Percentiles rank a stretch among this genome's conserved stretches.
Evolutionary conservation across 192 early-diverging fungal genomes (phyloP).

Genomic region (Gryganskiella cystojenkinii): DNA sequence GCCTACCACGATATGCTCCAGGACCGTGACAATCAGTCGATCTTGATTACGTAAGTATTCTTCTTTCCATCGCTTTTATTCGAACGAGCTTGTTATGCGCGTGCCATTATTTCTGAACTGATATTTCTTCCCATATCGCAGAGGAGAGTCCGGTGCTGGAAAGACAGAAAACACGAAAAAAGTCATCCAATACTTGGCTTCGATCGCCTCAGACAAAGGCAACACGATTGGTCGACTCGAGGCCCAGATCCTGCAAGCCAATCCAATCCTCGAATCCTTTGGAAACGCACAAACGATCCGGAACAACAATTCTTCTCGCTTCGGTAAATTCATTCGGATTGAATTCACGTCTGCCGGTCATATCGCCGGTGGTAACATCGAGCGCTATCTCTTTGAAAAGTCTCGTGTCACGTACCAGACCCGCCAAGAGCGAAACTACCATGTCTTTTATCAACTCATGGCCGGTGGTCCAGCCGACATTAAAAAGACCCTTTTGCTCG

Average conservation of each 20-base stretch:
- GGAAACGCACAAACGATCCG: constrained; percentile 99
- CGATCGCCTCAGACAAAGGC: constrained; percentile 77
- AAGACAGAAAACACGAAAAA: constrained; percentile 99
- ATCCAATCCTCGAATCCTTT: constrained; percentile 97
- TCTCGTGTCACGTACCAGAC: constrained; percentile 95
- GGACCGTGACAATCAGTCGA: constrained; percentile 94
- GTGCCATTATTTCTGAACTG: neutral
- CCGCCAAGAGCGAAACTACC: constrained; percentile 93
- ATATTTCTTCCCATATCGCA: constrained; percentile 29
- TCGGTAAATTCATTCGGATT: constrained; percentile 99
- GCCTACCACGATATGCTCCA: constrained; percentile 97
- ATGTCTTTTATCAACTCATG: constrained; percentile 98
- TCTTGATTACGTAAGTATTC: constrained; percentile 89
- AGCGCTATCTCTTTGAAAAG: constrained; percentile 97
- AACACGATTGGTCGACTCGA: constrained; percentile 75
- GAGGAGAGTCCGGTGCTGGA: constrained; percentile 98
- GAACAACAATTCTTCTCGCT: constrained; percentile 99
- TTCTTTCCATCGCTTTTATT: neutral
- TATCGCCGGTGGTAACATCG: constrained; percentile 96
- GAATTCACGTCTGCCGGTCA: constrained; percentile 83
- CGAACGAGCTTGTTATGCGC: neutral
- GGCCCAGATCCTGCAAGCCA: constrained; percentile 94
- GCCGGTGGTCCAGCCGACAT: constrained; percentile 77
- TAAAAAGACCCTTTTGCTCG: constrained; percentile 77
- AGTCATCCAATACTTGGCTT: constrained; percentile 97